Conservation (phyloP, 2,329 filamentous ascomycete species). For the Botryosphaeria dothidea region DNA sequence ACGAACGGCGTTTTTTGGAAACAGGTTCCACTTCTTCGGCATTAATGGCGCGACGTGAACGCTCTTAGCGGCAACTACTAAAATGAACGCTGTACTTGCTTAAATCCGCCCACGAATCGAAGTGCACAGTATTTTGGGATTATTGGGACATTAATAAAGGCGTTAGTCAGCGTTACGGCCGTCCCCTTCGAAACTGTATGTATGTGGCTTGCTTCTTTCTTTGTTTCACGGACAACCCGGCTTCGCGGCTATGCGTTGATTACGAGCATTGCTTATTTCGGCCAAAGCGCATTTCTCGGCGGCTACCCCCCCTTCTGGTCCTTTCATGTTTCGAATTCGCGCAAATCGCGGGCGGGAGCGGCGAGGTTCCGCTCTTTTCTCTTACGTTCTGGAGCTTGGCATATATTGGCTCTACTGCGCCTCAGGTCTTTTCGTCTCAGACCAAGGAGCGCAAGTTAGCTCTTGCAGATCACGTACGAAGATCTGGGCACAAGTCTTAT, state of each 20-base stretch:
- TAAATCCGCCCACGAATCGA: neutral
- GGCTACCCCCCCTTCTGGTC: neutral
- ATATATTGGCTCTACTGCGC: neutral
- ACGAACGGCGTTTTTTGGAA: slow-evolving; percentile 17
- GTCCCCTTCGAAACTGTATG: slow-evolving; percentile 2
- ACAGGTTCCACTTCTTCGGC: slow-evolving; percentile 48
- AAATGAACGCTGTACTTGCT: slow-evolving; percentile 4
- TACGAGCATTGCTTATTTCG: slow-evolving; percentile 7
- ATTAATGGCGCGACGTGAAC: slow-evolving; percentile 40
- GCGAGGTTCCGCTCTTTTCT: neutral
- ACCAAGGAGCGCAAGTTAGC: neutral
- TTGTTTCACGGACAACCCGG: slow-evolving; percentile 11
- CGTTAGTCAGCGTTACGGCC: slow-evolving; percentile 13
- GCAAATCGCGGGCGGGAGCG: neutral
- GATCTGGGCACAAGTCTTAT: neutral
- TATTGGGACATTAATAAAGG: slow-evolving; percentile 13
- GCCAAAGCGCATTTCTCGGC: slow-evolving; percentile 9
- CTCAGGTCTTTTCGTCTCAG: neutral
- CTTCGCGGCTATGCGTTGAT: slow-evolving; percentile 13
- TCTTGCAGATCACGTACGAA: neutral
- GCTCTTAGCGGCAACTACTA: slow-evolving; percentile 24
- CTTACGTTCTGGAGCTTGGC: slow-evolving; percentile 9
- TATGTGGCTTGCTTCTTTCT: slow-evolving; percentile 14
- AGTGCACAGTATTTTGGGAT: neutral
- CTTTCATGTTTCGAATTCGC: slow-evolving; percentile 1